phyloP scores from a whole-genome alignment of 2,329 filamentous ascomycete species.

The Aspergillus hortae region DNA sequence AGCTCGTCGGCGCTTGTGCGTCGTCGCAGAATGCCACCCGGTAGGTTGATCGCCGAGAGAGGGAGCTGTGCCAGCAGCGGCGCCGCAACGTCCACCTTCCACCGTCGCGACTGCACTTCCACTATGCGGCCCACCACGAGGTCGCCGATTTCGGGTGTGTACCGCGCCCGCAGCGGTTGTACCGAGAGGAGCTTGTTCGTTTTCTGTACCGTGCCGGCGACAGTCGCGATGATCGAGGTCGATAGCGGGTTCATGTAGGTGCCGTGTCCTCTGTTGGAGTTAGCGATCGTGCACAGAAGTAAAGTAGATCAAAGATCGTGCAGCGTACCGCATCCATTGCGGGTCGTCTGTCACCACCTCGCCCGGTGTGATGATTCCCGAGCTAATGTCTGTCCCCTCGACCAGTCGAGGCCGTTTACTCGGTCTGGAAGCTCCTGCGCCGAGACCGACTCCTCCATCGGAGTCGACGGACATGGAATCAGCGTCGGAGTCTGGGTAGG shows the following conservation, averaged over 20 bases:
- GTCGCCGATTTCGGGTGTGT: constrained; percentile 94
- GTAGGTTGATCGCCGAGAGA: constrained; percentile 87
- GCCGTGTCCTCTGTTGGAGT: constrained; percentile 71
- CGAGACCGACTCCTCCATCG: constrained; percentile 38
- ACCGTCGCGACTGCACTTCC: constrained; percentile 88
- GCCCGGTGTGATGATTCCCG: constrained; percentile 76
- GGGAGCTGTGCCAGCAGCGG: constrained; percentile 81
- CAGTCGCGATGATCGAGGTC: constrained; percentile 76
- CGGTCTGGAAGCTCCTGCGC: constrained; percentile 28
- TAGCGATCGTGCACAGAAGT: not conserved
- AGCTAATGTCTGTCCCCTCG: constrained; percentile 23
- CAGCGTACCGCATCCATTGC: constrained; percentile 77
- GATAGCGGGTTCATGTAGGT: constrained; percentile 66
- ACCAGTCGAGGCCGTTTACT: constrained; percentile 36
- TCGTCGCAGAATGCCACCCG: constrained; percentile 85
- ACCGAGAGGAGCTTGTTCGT: constrained; percentile 97
- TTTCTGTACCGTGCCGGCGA: constrained; percentile 84
- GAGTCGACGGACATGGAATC: constrained; percentile 50
- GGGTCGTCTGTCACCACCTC: constrained; percentile 83
- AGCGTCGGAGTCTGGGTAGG: constrained; percentile 40
- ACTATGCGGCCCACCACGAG: constrained; percentile 90
- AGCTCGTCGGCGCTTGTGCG: constrained; percentile 94
- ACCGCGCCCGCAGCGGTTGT: constrained; percentile 82
- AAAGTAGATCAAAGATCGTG: not conserved
- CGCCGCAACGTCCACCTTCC: constrained; percentile 91